Percentiles rank a stretch among this genome's conserved stretches.
Evolutionary conservation across 805 yeast genomes (phyloP).

Genomic region (Zygosaccharomyces lentus): DNA sequence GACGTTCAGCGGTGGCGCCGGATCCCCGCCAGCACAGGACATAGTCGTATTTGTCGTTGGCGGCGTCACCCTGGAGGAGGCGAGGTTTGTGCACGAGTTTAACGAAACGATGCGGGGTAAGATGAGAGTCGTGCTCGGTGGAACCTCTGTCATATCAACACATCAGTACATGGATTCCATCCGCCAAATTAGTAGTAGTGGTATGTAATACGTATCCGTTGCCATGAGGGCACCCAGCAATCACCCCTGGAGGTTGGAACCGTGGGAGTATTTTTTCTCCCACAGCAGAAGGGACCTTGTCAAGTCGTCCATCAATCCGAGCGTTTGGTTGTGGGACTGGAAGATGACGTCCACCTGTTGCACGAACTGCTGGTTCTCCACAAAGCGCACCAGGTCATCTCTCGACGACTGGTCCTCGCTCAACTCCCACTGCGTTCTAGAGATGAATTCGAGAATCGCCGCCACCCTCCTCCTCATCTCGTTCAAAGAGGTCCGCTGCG

Average conservation of each 20-base stretch:
- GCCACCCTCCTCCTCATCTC: conserved; percentile 87
- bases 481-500: conserved; percentile 63
- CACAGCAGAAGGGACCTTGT: conserved; percentile 68
- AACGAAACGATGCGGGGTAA: conserved; percentile 47
- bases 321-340: conserved; percentile 53
- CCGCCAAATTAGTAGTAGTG: conserved; percentile 5
- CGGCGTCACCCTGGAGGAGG: conserved; percentile 91
- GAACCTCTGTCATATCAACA: conserved; percentile 57
- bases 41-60: conserved; percentile 74
- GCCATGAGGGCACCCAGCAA: neutral
- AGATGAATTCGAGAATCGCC: conserved; percentile 87
- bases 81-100: conserved; percentile 72
- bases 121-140: conserved; percentile 74
- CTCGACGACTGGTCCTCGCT: conserved; percentile 67
- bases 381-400: conserved; percentile 44
- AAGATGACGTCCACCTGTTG: conserved; percentile 41
- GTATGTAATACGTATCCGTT: neutral
- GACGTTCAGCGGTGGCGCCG: neutral
- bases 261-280: conserved; percentile 62
- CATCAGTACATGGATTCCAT: conserved; percentile 35
- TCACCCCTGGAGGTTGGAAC: conserved; percentile 9
- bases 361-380: conserved; percentile 40
- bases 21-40: conserved; percentile 47
- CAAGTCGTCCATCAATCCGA: conserved; percentile 63
- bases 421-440: conserved; percentile 79